Conservation (phyloP, 441 rosid genomes). For the Caryocar brasiliense region DNA sequence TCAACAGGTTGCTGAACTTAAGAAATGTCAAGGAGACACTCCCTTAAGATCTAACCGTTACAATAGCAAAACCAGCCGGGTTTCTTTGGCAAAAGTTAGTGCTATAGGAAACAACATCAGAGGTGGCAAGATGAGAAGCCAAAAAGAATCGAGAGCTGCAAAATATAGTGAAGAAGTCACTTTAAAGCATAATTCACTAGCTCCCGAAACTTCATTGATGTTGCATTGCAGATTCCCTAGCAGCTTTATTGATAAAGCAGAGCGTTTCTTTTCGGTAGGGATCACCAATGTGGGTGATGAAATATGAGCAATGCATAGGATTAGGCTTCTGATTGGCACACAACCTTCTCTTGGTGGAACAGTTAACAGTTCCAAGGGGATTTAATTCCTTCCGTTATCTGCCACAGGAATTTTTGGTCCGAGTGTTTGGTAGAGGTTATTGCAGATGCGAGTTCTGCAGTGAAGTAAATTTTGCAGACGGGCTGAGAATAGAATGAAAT, state of each 20-base stretch:
- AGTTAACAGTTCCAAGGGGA: neutral
- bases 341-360: neutral
- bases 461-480: too few species aligned
- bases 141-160: slow-evolving; percentile 33
- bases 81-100: slow-evolving; percentile 27
- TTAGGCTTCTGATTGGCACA: neutral
- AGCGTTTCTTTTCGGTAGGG: slow-evolving; percentile 50
- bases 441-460: too few species aligned
- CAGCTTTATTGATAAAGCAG: slow-evolving; percentile 52
- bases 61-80: slow-evolving; percentile 24
- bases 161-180: slow-evolving; percentile 37
- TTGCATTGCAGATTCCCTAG: slow-evolving; percentile 51
- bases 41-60: slow-evolving; percentile 31
- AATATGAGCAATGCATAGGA: slow-evolving; percentile 1
- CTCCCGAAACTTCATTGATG: slow-evolving; percentile 32
- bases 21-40: slow-evolving; percentile 33
- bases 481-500: too few species aligned
- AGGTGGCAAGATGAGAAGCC: slow-evolving; percentile 43
- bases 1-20: slow-evolving; percentile 35
- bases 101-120: slow-evolving; percentile 28
- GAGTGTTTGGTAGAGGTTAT: too few species aligned
- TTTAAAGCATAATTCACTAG: slow-evolving; percentile 21
- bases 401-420: too few species aligned
- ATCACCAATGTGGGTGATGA: neutral
- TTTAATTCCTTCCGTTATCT: too few species aligned